Base-by-base conservation (phyloP, 345 rosid species). In the Syzygium aqueum region DNA sequence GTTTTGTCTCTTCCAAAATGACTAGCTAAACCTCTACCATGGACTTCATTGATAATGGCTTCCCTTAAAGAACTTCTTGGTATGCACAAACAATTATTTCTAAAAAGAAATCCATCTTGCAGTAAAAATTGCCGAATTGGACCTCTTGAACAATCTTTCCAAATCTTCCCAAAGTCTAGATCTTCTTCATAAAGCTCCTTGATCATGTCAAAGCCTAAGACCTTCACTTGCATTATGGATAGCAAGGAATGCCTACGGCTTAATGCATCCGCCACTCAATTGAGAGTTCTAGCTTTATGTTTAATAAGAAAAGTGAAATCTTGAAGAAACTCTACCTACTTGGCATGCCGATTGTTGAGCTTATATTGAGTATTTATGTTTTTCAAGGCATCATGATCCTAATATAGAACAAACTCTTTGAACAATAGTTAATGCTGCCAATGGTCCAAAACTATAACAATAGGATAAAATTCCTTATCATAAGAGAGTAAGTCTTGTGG, bases 391-490 rank as follows among this genome's bases (percentile, higher is more conserved):
- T 89, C 86, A 52, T 85, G 88, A 53, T 89, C 14, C 6, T 2
- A 33, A 12, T 23, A 33, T 3, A 85, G 17, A 27, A 87, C 50
- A 37, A 37, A 89, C 3, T 82, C 90, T 22, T 51, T 51, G 2
- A 8, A 78, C 9, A 89, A 28, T 9, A 85, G 21, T 51, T 85
- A 78, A 11, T 43, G 82, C 8, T 65, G 23, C 85, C 85, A 85
- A 28, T 84, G 80, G 30, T 59, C 25, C 3, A 61, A 25, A 7
- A 53, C 51, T 86, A 50, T 6, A 11, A 86, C n/a, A 12, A 86
- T 16, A 25, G 57, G 85, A 84, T 84, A 89, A 11, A 89, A 67
- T 23, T 89, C 53, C 51, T 51, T 27, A 49, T 89, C 87, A 51
- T 73, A 88, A 8, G 84, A 13, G 61, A 84, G 43, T 87, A 84